Evolutionary conservation across 192 early-diverging fungal species (phyloP).

Genomic region (Backusella tarrabulga): DNA sequence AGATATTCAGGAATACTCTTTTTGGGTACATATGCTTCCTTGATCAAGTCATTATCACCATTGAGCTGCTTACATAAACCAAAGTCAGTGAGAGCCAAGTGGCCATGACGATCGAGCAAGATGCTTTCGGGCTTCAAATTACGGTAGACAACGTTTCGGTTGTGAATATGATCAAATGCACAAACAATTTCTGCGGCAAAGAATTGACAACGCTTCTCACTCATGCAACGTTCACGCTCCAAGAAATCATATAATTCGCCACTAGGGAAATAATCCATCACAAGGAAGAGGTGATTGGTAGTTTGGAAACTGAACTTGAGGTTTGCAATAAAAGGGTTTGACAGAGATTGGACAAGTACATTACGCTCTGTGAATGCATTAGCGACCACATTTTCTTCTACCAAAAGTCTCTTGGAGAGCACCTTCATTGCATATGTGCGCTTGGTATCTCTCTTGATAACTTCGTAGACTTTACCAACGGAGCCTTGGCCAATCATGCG

Average conservation of each 20-base stretch:
- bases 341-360: constrained; percentile 61
- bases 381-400: constrained; percentile 69
- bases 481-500: constrained; percentile 75
- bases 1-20: constrained; percentile 69
- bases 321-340: constrained; percentile 72
- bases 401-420: constrained; percentile 69
- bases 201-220: constrained; percentile 63
- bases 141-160: constrained; percentile 66
- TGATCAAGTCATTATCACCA: neutral
- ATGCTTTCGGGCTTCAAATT: constrained; percentile 76
- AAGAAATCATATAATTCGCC: constrained; percentile 80
- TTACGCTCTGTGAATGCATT: constrained; percentile 80
- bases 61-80: constrained; percentile 71
- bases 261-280: constrained; percentile 78
- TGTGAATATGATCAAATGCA: constrained; percentile 70
- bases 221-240: constrained; percentile 62
- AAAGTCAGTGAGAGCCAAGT: constrained; percentile 76
- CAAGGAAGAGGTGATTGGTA: constrained; percentile 70
- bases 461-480: constrained; percentile 82
- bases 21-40: neutral
- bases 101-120: constrained; percentile 63
- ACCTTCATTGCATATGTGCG: constrained; percentile 86
- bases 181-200: constrained; percentile 67
- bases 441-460: constrained; percentile 75
- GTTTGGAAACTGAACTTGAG: constrained; percentile 83